Base-by-base conservation (phyloP, 345 rosid species). In the Pistacia vera region DNA sequence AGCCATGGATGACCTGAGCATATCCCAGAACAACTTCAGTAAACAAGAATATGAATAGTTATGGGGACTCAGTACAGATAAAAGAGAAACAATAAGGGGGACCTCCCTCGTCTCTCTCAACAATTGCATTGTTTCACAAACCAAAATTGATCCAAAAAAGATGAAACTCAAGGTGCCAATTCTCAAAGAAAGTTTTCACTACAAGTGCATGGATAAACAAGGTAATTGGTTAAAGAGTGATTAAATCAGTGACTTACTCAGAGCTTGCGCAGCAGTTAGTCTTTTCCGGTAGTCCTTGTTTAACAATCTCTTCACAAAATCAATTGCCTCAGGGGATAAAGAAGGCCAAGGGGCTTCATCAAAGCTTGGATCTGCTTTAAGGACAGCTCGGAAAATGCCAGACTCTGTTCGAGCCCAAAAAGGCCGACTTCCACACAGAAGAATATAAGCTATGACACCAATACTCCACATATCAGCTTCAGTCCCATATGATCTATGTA, bases 381-480 rank as follows among this genome's bases (percentile, higher is more conserved):
- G 93, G 75, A 95, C 97, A n/a, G 98, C 90, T 70, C 95, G 85
- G 78, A 95, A 95, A 83, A 95, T 95, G 75, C 99, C 99, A 71
- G 99, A 95, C 85, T 95, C 99, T 55, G 99, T 86, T 18, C 97
- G 89, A 0, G 99, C 95, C 99, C 99, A 95, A 86, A 93, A 95
- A 48, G 99, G 98, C 33, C 99, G 89, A 68, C 99, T 95, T 38
- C 99, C 99, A 77, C 98, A 93, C 63, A 93, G 88, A 75, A 95
- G 91, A 71, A 95, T 93, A 77, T 95, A 95, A 77, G 97, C 94
- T 77, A 93, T 92, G 49, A 95, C 99, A 80, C 99, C 99, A 69
- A 95, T 87, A 75, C 99, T 95, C 99, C 99, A 95, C 96, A 95
- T 95, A 78, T 95, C 99, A 30, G 93, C 99, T 81, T 95, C 99